Base-by-base conservation (phyloP, 75 land plant species). In the Picea sitchensis region DNA sequence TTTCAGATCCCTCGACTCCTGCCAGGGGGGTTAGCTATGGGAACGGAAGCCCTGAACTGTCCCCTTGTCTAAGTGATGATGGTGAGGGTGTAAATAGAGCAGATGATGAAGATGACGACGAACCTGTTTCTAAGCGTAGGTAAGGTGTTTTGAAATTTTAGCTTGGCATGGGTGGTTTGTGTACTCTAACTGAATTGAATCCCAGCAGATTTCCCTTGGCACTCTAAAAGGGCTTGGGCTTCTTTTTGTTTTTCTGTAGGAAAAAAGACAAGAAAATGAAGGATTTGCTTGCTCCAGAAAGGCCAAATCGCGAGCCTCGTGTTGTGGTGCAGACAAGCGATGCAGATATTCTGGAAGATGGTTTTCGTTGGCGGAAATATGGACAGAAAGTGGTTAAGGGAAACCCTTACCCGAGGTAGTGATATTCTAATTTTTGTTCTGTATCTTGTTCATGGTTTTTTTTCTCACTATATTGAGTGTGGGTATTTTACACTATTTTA, bases 341-440 rank as follows among this genome's bases (percentile, higher is more conserved):
- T 65, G 90, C 84, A 21, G 93, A 92, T 51, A 87, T 86, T 68
- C 80, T 90, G 61, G 91, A 86, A 82, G 99, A 96, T 91, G 99
- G 99, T 32, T 96, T 91, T 77, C 85, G 92, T 59, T 96, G 99
- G 99, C 88, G 99, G 15, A 96, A 96, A 71, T 96, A 96, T 87
- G 99, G 99, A 11, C 99, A 96, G 83, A 94, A 96, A 85, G 91
- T 95, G 77, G 98, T 95, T 79, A 95, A 95, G 63, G 98, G 98
- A 72, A 95, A 94, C 78, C 92, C 95, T 61, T 81, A 94, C 67
- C 99, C 99, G 13, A 91, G 99, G 99, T 96, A 58, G 34, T 78
- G 41, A 5, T 47, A 61, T 64, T 82, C 31, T 30, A 58, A 65
- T 31, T 60, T 77, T 4, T 77, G 75, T 61, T 72, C 18, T 72